Conservation (phyloP, 257 asterid species). For the Paraleonurus japonicus region DNA sequence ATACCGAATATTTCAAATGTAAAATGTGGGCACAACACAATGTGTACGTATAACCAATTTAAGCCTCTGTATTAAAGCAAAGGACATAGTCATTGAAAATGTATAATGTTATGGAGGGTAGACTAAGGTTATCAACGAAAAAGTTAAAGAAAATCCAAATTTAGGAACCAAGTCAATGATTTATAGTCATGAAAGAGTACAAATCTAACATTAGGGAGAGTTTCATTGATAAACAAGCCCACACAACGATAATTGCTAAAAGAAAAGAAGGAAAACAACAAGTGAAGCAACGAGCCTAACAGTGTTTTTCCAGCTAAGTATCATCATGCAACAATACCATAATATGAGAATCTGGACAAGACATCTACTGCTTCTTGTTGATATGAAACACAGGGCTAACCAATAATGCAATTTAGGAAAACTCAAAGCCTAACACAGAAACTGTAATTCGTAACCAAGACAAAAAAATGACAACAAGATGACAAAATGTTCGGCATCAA, state of each 20-base stretch:
- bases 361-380: not conserved
- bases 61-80: not conserved
- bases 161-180: not conserved
- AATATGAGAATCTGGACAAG: not conserved
- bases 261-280: not conserved
- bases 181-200: not conserved
- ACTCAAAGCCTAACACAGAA: slow-evolving; percentile 15
- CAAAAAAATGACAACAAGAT: not conserved
- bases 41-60: not conserved
- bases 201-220: not conserved
- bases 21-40: not conserved
- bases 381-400: not conserved
- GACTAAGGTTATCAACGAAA: not conserved
- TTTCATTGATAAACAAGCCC: not conserved
- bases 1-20: not conserved
- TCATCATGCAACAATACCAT: not conserved
- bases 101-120: no score
- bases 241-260: not conserved
- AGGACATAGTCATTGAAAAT: not conserved
- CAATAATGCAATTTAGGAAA: not conserved
- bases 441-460: not conserved
- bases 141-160: not conserved
- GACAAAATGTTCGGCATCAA: not conserved
- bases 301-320: not conserved
- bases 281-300: not conserved